Conservation (phyloP, 306 rosid genomes). For the Phaseolus lunatus region DNA sequence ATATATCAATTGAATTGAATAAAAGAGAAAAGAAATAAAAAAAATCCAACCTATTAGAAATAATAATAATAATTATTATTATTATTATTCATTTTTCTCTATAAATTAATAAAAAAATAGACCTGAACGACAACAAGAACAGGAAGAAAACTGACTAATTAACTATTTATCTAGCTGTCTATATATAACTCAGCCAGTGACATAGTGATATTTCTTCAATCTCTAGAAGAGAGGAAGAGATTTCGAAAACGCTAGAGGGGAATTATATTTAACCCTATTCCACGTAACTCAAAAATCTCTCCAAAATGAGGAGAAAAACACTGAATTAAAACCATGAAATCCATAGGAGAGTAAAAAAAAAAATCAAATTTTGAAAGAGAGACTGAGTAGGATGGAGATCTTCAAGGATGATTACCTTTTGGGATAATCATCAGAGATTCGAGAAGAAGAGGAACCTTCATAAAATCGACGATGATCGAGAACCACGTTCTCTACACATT, state of each 20-base stretch:
- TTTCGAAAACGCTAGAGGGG: slow-evolving; percentile 61
- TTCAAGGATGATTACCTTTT: slow-evolving; percentile 73
- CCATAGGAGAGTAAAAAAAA: slow-evolving; percentile 47
- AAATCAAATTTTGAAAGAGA: background rate
- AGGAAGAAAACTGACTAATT: background rate
- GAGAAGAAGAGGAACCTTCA: slow-evolving; percentile 63
- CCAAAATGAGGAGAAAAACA: slow-evolving; percentile 69
- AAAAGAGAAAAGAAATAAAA: slow-evolving; percentile 36
- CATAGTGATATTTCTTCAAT: slow-evolving; percentile 47
- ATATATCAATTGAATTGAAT: slow-evolving; percentile 58
- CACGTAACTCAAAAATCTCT: slow-evolving; percentile 58
- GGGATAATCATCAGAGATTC: slow-evolving; percentile 76
- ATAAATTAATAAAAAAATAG: slow-evolving; percentile 28
- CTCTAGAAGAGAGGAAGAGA: slow-evolving; percentile 47
- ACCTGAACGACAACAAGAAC: background rate
- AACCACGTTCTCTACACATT: slow-evolving; percentile 48
- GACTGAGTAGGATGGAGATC: slow-evolving; percentile 43
- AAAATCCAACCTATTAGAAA: slow-evolving; percentile 42
- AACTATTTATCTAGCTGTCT: background rate
- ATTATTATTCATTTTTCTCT: slow-evolving; percentile 22
- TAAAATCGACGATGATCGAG: slow-evolving; percentile 72
- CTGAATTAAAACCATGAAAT: slow-evolving; percentile 68
- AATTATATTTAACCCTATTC: slow-evolving; percentile 55
- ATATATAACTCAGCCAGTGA: background rate
- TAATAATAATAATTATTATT: background rate